Evolutionary conservation across 495 filamentous ascomycete genomes (phyloP).

Genomic region (Lepraria neglecta): DNA sequence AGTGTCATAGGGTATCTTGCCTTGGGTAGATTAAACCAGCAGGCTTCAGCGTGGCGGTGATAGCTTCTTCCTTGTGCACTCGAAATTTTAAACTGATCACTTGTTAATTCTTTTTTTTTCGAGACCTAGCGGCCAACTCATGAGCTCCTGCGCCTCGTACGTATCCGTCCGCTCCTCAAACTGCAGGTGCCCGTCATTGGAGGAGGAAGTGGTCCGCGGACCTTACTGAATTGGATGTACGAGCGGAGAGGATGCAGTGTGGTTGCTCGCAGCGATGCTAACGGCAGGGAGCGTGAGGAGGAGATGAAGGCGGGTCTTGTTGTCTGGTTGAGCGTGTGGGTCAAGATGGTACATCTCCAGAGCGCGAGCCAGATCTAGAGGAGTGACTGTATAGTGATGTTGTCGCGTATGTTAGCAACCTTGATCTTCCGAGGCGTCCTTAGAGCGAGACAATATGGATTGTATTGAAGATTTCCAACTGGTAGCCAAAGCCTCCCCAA

Average conservation of each 20-base stretch:
- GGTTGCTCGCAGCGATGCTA: background rate
- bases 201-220: background rate
- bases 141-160: constrained; percentile 2
- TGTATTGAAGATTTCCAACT: background rate
- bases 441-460: background rate
- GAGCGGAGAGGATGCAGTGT: background rate
- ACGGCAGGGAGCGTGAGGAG: background rate
- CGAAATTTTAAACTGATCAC: background rate
- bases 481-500: background rate
- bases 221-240: no score
- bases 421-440: background rate
- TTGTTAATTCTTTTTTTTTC: background rate
- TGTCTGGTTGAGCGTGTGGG: background rate
- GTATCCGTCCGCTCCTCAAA: background rate
- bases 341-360: background rate
- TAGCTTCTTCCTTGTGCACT: no score
- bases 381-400: background rate
- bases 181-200: background rate
- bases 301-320: background rate
- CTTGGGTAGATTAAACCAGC: no score
- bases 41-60: no score
- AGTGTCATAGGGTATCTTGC: no score
- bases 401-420: background rate
- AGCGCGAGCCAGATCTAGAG: background rate
- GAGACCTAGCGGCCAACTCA: background rate